These are phyloP conservation scores for Flaveria sonorensis DNA, from an alignment of 129 eudicot species.

Conservation along the genomic window DNA sequence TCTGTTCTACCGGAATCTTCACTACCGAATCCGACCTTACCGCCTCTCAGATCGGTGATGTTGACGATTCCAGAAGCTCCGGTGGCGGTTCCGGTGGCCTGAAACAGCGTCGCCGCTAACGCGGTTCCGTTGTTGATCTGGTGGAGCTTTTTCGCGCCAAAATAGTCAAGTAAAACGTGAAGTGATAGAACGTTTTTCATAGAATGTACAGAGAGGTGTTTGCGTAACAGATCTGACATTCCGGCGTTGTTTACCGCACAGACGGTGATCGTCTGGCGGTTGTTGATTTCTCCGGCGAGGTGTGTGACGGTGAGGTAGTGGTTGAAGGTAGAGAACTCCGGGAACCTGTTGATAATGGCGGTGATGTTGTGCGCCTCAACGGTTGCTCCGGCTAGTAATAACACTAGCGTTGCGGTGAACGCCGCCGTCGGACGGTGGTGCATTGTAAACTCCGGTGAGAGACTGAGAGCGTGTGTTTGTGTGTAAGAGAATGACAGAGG, in stretches of 20 bases:
- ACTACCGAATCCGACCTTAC: slow-evolving; percentile 79
- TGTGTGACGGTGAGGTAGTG: slow-evolving; percentile 82
- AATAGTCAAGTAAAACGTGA: slow-evolving; percentile 86
- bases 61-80: slow-evolving; percentile 89
- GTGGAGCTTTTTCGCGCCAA: slow-evolving; percentile 89
- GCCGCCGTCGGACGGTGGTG: slow-evolving; percentile 45
- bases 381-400: slow-evolving; percentile 34
- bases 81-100: slow-evolving; percentile 81
- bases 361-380: slow-evolving; percentile 71
- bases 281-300: slow-evolving; percentile 82
- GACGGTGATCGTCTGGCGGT: slow-evolving; percentile 82
- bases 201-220: slow-evolving; percentile 54
- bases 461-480: slow-evolving; percentile 6
- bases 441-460: slow-evolving; percentile 42
- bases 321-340: slow-evolving; percentile 84
- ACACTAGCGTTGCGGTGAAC: slow-evolving; percentile 18
- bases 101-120: slow-evolving; percentile 84
- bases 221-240: slow-evolving; percentile 63
- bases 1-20: slow-evolving; percentile 43
- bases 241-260: slow-evolving; percentile 76
- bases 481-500: slow-evolving; percentile 3
- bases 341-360: slow-evolving; percentile 54
- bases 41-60: slow-evolving; percentile 90
- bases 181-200: slow-evolving; percentile 71
- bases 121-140: slow-evolving; percentile 84